Conservation (phyloP, 305 asterid genomes). For the Lippia alba region DNA sequence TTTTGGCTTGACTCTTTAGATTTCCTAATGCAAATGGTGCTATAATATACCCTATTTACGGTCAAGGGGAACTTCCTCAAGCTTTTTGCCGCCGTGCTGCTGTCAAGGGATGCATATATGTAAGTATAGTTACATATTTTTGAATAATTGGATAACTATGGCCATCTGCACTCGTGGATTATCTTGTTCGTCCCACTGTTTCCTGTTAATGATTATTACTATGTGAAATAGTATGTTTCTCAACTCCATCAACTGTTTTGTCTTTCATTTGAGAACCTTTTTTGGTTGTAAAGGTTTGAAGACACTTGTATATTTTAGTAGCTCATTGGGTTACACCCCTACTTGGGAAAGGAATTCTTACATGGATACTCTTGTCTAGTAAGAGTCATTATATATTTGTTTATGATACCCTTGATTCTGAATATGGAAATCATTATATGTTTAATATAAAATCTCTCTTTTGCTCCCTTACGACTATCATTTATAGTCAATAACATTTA, state of each 20-base stretch:
- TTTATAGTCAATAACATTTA: constrained; percentile 8
- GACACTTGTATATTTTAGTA: neutral
- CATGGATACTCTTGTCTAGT: neutral
- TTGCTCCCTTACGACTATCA: constrained; percentile 3
- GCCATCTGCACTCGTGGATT: constrained; percentile 1
- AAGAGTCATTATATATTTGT: neutral
- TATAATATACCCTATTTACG: constrained; percentile 88
- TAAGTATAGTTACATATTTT: constrained; percentile 43
- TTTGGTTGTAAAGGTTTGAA: neutral
- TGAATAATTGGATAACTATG: constrained; percentile 27
- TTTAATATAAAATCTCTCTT: constrained; percentile 3
- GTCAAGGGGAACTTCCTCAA: constrained; percentile 95
- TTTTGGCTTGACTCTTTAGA: constrained; percentile 47
- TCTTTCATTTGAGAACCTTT: neutral
- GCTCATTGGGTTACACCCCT: neutral
- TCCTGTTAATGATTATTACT: constrained; percentile 17
- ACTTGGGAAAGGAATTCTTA: neutral
- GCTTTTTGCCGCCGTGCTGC: constrained; percentile 99
- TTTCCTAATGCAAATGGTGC: constrained; percentile 90
- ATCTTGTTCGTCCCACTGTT: constrained; percentile 29
- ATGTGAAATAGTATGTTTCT: neutral
- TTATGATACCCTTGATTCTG: neutral
- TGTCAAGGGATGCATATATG: constrained; percentile 89
- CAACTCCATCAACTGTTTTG: neutral
- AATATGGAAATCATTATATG: neutral